Percentiles rank a stretch among this genome's conserved stretches.
phyloP scores from a whole-genome alignment of 306 rosid genomes.

The Rubus idaeus region DNA sequence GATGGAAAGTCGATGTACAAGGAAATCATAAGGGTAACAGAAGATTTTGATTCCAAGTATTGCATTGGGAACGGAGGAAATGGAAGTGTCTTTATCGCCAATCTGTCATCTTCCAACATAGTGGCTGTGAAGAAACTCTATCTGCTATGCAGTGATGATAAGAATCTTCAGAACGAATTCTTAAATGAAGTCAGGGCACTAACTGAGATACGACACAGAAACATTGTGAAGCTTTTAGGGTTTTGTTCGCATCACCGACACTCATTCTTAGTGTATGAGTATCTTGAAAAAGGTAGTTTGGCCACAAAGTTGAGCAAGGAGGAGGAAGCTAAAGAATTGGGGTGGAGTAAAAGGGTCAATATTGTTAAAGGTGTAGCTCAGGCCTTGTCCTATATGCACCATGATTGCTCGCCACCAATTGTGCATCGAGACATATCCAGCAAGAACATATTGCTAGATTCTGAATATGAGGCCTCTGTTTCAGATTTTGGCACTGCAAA shows the following conservation, averaged over 20 bases:
- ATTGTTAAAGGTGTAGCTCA: not conserved
- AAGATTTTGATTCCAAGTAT: conserved; percentile 5
- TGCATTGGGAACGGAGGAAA: conserved; percentile 6
- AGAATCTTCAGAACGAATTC: conserved; percentile 1
- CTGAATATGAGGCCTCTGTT: conserved; percentile 10
- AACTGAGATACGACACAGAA: not conserved
- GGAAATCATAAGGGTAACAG: conserved; percentile 7
- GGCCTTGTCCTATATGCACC: not conserved
- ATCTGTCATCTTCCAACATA: not conserved
- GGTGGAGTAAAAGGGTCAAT: not conserved
- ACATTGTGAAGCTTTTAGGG: not conserved
- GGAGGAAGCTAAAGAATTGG: not conserved
- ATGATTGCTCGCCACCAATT: conserved; percentile 5
- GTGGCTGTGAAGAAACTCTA: conserved; percentile 21
- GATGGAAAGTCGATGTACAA: not conserved
- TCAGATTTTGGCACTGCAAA: conserved; percentile 2
- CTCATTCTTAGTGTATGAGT: not conserved
- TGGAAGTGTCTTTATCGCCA: conserved; percentile 2
- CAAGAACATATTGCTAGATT: conserved; percentile 15
- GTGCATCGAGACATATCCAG: conserved; percentile 17
- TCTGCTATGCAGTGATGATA: not conserved
- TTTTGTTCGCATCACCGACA: not conserved
- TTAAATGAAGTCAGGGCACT: conserved; percentile 2
- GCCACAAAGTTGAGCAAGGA: not conserved
- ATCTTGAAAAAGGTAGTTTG: not conserved